Evolutionary conservation across 2,329 filamentous ascomycete species (phyloP), one percentile per base, ranked within the genome.

Genomic region (Epichloe glyceriae): DNA sequence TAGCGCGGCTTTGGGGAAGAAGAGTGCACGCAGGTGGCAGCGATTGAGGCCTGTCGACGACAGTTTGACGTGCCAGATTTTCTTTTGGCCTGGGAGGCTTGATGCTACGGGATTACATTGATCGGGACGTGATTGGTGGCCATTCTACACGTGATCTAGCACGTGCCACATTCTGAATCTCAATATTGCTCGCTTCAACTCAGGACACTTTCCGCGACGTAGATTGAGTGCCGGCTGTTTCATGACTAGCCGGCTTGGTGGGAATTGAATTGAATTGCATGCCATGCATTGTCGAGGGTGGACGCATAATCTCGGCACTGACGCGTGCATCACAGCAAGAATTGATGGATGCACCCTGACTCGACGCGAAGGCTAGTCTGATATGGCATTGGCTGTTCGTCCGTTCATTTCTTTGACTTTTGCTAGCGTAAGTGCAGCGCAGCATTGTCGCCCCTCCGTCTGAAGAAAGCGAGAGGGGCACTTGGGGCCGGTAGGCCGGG

Each of bases 101-200:
- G 56, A 51, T 57, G 53, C 59, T 55, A 62, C 63, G 60, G 61
- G 67, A 70, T 70, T 69, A 70, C 68, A 70, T 63, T 64, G 59
- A 58, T 61, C 22, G 61, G 55, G 54, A 49, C 46, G 43, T 70
- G 64, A 70, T 70, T 70, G 66, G 66, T 35, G 48, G 15, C 1
- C 8, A 14, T 2, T 1, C 1, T 19, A 5, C 48, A 50, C 42
- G 48, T 50, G 42, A 39, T 3, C 1, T 2, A 4, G 4, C 42
- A 46, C 37, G 35, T 46, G 44, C 12, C 14, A 2, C 0, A 30
- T 30, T 4, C 26, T 10, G 10, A 11, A 10, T 30, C 3, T 10
- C 26, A 4, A 4, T 30, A 30, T 8, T 4, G 26, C 8, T 30
- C 26, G 3, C 8, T 10, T 30, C 26, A 30, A 10, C 3, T 30